A percentile compares a stretch with the other conserved stretches of the same genome.
These are phyloP conservation scores for Hypoxylon lienhwacheense DNA, from an alignment of 495 filamentous ascomycete genomes.

Conservation along the genomic window DNA sequence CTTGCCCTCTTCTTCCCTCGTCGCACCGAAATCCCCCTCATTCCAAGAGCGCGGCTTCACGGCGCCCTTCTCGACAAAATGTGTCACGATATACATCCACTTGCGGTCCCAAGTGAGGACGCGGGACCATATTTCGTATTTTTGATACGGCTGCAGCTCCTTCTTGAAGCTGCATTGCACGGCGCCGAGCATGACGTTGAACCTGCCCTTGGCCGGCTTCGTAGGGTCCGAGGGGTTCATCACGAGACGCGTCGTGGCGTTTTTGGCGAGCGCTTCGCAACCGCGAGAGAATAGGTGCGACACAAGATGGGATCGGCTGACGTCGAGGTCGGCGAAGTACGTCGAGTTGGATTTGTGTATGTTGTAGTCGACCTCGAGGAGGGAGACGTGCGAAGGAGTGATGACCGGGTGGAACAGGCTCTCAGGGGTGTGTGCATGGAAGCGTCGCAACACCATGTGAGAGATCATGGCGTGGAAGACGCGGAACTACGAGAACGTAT, in stretches of 20 bases:
- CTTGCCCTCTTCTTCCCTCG: constrained; percentile 30
- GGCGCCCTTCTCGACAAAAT: constrained; percentile 57
- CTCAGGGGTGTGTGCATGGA: constrained; percentile 46
- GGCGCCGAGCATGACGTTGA: constrained; percentile 66
- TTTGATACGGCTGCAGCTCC: constrained; percentile 69
- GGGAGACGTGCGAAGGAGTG: constrained; percentile 57
- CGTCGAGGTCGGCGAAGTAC: constrained; percentile 80
- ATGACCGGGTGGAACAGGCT: constrained; percentile 68
- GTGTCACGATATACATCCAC: constrained; percentile 54
- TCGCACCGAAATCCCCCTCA: constrained; percentile 38
- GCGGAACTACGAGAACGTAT: constrained; percentile 52
- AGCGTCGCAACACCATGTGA: constrained; percentile 51
- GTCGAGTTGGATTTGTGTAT: constrained; percentile 83
- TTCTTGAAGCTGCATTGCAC: constrained; percentile 67
- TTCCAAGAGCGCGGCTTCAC: constrained; percentile 49
- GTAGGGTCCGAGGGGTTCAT: constrained; percentile 42
- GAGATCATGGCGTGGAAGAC: constrained; percentile 63
- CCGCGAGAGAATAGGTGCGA: constrained; percentile 55
- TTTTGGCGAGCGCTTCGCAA: constrained; percentile 45
- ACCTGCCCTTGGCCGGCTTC: constrained; percentile 41
- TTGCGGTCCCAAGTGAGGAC: constrained; percentile 70
- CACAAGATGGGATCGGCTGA: constrained; percentile 65
- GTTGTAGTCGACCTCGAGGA: constrained; percentile 80
- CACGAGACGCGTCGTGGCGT: constrained; percentile 47
- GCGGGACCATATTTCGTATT: constrained; percentile 73